Evolutionary conservation across 306 rosid genomes (phyloP), one percentile per base, ranked within the genome.

Genomic region (Castanospermum australe): DNA sequence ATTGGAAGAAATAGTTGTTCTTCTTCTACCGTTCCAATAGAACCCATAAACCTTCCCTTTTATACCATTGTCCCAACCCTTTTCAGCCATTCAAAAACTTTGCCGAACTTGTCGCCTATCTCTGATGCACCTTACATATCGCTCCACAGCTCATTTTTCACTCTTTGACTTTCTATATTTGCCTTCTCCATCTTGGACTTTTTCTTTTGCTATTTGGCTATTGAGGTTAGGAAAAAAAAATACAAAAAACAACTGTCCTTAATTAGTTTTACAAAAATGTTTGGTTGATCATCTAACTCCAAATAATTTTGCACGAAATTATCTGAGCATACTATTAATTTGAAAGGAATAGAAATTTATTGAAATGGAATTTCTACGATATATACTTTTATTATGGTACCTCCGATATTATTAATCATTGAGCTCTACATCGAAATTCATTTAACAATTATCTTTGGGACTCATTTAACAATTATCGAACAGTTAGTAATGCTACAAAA

Each of bases 1-100:
- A 64, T n/a, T 55, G 63, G 88, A 85, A 89, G 91, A 80, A 87
- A 83, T 32, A 25, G 64, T 13, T 14, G 1, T 47, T 59, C 81
- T 79, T 79, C 84, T 84, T 86, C 86, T 86, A 67, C 47, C 41
- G 41, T 62, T 56, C 39, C 22, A 13, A 20, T 18, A 17, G 38
- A 55, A 7, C 47, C 63, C 45, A 2, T 30, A 45, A 13, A 2
- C 67, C 42, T 78, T 14, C 66, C 79, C 73, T 86, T 86, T 80
- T 90, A 88, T 90, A 90, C 11, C 33, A 36, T 5, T 8, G 8
- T 3, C 1, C 7, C 28, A 51, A 17, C 33, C 10, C 5, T 55
- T 61, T 70, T 76, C 59, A 2, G 57, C 82, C 90, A 41, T 12
- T 44, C 69, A 33, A 3, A 35, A 28, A 13, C 5, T 52, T 48